These are phyloP conservation scores for Phytophthora capsici DNA, from an alignment of 352 stramenopile genomes.

Conservation along the genomic window DNA sequence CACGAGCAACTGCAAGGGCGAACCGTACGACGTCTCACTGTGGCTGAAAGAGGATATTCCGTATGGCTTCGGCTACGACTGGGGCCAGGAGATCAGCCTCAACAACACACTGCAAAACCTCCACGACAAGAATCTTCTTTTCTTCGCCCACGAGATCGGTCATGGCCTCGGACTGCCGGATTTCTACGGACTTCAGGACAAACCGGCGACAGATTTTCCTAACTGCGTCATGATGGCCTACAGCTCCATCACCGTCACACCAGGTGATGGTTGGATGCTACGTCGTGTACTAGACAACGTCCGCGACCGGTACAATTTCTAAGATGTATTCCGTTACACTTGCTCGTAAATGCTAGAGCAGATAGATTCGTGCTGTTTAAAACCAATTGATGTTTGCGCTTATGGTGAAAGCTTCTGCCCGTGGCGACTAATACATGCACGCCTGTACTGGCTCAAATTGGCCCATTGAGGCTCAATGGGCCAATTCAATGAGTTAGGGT, in stretches of 20 bases:
- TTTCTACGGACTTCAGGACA: slow-evolving; percentile 22
- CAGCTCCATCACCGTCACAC: slow-evolving; percentile 32
- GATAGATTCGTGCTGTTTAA: background rate
- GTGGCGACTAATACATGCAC: no score
- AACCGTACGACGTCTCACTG: slow-evolving; percentile 30
- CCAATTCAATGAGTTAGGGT: no score
- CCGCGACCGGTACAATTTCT: slow-evolving; percentile 31
- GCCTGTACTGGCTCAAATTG: no score
- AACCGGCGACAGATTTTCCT: slow-evolving; percentile 23
- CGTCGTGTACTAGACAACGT: slow-evolving; percentile 40
- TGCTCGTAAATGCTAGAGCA: background rate
- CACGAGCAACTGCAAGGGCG: slow-evolving; percentile 22
- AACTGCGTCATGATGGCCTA: slow-evolving; percentile 38
- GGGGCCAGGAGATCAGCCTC: slow-evolving; percentile 25
- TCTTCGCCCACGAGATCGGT: slow-evolving; percentile 30
- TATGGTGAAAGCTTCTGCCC: no score
- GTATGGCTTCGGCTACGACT: slow-evolving; percentile 29
- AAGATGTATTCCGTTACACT: background rate
- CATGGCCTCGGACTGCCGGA: slow-evolving; percentile 31
- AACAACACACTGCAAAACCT: slow-evolving; percentile 23
- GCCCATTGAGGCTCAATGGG: no score
- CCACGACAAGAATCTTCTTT: slow-evolving; percentile 25
- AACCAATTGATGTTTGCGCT: background rate
- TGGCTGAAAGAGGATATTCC: slow-evolving; percentile 33
- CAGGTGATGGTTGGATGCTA: slow-evolving; percentile 43